Evolutionary conservation across 2,329 filamentous ascomycete genomes (phyloP), one percentile per base, ranked within the genome.

Genomic region (Ophiosphaerella narmari): DNA sequence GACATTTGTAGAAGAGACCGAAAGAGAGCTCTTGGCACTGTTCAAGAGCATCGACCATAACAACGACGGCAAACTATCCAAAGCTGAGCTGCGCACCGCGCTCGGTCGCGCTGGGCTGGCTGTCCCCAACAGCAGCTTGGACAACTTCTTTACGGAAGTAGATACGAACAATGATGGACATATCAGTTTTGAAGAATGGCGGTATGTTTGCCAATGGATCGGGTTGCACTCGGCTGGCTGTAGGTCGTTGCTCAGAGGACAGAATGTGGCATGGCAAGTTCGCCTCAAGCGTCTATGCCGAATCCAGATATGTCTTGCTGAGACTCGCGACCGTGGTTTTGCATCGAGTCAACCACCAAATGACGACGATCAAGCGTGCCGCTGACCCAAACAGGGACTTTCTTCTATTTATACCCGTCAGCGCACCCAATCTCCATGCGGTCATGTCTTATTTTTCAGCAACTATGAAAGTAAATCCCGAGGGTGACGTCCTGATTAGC

Each of bases 181-280:
- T 57, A 96, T 97, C 62, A 91, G 82, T 55, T 97, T 96, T 75
- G 86, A 91, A 60, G 94, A 99, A 81, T 97, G 94, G 94, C 87
- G 93, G 93, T 97, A 85, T 75, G 87, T 59, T 26, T 37, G 33
- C 39, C 18, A 33, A 39, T 12, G 18, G 18, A 2, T 31, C 8
- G 7, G 7, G 7, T 21, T 37, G 23, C 12, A 32, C 13, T 36
- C 32, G 7, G 32, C 5, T 6, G n/a, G 36, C 16, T 36, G 26
- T 21, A 26, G 40, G 42, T 39, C 33, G 33, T 18, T 34, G 47
- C 29, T 41, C 37, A 39, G 7, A n/a, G 12, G 12, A 21, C 12
- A 16, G 21, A 18, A 24, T 24, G 21, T 14, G 12, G 40, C 9
- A 26, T 7, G 23, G 13, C n/a, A 24, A 18, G 18, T 26, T n/a